Percentiles rank a stretch among this genome's conserved stretches.
phyloP scores from a whole-genome alignment of 106 monocot genomes.

The Dioscorea zingiberensis region DNA sequence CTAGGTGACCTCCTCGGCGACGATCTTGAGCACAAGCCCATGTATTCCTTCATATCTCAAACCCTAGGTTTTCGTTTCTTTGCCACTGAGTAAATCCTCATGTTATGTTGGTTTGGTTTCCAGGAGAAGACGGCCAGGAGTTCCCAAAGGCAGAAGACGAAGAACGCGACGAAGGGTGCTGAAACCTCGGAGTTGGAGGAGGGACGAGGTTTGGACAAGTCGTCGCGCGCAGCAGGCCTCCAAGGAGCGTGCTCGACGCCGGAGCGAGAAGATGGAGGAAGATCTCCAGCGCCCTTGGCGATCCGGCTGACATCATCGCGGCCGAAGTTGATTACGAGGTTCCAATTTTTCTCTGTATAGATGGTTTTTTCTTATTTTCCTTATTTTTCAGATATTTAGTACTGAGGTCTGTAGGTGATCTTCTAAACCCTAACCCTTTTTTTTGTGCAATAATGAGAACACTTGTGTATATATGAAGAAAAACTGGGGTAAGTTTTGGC shows the following conservation, averaged over 20 bases:
- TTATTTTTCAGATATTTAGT: too few relatives aligned
- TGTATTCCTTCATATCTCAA: background rate
- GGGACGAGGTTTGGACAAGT: constrained; percentile 11
- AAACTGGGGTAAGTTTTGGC: too few relatives aligned
- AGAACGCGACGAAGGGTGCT: constrained; percentile 20
- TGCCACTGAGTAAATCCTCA: background rate
- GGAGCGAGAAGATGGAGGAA: constrained; percentile 41
- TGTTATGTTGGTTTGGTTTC: background rate
- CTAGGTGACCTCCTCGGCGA: background rate
- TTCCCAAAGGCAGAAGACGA: constrained; percentile 93
- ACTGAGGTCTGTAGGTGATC: too few relatives aligned
- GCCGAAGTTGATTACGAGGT: constrained; percentile 83
- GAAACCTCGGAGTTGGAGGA: background rate
- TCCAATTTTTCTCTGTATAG: background rate
- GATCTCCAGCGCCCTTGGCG: constrained; percentile 21
- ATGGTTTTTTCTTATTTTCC: too few relatives aligned
- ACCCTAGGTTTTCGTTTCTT: background rate
- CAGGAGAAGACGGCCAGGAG: constrained; percentile 61
- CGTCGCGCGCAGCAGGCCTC: constrained; percentile 49
- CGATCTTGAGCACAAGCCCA: background rate
- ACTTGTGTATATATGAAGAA: too few relatives aligned
- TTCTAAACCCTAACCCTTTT: too few relatives aligned
- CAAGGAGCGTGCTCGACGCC: constrained; percentile 60
- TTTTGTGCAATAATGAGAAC: too few relatives aligned
- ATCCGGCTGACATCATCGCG: constrained; percentile 15